phyloP scores from a whole-genome alignment of 768 basidiomycete species.

The Leccinum rimulosum region DNA sequence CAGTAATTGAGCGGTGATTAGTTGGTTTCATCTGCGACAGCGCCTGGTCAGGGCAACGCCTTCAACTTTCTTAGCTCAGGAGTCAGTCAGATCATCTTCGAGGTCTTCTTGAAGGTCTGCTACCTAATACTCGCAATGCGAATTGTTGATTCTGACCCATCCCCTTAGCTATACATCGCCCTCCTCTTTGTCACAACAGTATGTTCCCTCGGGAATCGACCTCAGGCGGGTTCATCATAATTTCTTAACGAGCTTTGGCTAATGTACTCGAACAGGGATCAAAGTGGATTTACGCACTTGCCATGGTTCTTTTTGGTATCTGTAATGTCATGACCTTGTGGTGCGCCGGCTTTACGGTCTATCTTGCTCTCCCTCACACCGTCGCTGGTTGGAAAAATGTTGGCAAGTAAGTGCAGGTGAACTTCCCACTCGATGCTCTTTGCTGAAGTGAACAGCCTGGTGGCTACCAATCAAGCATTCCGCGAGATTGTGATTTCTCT shows the following conservation, averaged over 20 bases:
- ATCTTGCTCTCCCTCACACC: constrained; percentile 75
- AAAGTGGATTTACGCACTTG: constrained; percentile 77
- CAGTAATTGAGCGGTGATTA: constrained; percentile 35
- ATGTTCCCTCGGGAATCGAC: constrained; percentile 90
- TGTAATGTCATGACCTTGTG: constrained; percentile 79
- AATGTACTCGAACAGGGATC: constrained; percentile 52
- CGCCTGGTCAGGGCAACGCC: constrained; percentile 52
- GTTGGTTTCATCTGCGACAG: constrained; percentile 80
- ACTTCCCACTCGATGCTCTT: constrained; percentile 1
- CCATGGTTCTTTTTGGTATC: constrained; percentile 76
- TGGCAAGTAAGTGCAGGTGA: constrained; percentile 49
- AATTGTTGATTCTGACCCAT: constrained; percentile 22
- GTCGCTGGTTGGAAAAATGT: constrained; percentile 74
- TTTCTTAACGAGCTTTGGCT: constrained; percentile 1
- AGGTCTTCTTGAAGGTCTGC: constrained; percentile 64
- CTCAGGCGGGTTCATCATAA: constrained; percentile 43
- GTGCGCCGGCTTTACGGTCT: constrained; percentile 91
- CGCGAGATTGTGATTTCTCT: constrained; percentile 84
- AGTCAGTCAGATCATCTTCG: constrained; percentile 71
- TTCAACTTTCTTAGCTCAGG: constrained; percentile 79
- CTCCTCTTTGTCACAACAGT: constrained; percentile 79
- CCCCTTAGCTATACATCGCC: constrained; percentile 68
- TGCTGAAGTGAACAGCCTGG: constrained; percentile 44
- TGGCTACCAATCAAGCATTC: constrained; percentile 65
- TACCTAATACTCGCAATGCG: neutral